Conservation (phyloP, 1,284 basidiomycete species). For the Wallemia mellicola region DNA sequence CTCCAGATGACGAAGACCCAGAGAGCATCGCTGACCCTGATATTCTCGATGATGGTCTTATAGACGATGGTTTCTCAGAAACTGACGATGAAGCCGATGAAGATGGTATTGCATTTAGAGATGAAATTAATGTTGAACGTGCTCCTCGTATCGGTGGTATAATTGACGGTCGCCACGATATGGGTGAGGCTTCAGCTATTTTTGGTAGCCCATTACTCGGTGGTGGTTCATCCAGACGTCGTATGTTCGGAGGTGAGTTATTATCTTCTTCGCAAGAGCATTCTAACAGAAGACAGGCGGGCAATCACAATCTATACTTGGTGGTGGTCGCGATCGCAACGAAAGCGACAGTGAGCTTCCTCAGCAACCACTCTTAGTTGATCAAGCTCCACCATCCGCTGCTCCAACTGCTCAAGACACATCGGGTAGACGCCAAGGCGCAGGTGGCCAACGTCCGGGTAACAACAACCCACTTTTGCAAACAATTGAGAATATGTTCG, state of each 20-base stretch:
- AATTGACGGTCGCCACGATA: not conserved
- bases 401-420: constrained; percentile 23
- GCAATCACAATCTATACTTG: not conserved
- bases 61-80: not conserved
- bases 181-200: not conserved
- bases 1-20: not conserved
- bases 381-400: constrained; percentile 23
- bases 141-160: not conserved
- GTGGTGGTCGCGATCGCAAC: not conserved
- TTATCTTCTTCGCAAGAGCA: not conserved
- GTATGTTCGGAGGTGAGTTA: not conserved
- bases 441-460: constrained; percentile 12
- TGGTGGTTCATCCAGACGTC: not conserved
- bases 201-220: not conserved
- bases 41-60: not conserved
- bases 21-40: not conserved
- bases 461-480: constrained; percentile 33
- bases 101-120: not conserved
- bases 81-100: not conserved
- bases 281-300: not conserved
- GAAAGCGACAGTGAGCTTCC: constrained; percentile 10
- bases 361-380: constrained; percentile 53
- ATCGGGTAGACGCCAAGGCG: constrained; percentile 6
- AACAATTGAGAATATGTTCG: constrained; percentile 52
- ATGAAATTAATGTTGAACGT: not conserved